phyloP scores from a whole-genome alignment of 352 stramenopile genomes.

The Phytophthora europaea region DNA sequence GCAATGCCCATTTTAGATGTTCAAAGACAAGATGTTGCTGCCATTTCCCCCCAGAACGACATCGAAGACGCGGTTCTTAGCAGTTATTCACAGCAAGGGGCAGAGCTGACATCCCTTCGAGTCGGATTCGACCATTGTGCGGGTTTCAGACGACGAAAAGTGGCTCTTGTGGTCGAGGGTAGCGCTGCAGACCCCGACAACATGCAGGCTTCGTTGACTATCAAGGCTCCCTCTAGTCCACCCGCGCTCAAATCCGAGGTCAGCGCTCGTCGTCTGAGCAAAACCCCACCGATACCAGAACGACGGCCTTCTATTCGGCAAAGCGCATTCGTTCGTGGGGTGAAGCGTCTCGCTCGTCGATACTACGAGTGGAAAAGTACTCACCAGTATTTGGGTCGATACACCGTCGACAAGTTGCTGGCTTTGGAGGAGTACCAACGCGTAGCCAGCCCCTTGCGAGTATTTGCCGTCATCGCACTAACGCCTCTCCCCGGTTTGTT shows the following conservation, averaged over 20 bases:
- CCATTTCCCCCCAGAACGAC: neutral
- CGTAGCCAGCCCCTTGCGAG: slow-evolving; percentile 7
- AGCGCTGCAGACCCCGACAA: neutral
- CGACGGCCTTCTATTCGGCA: slow-evolving; percentile 10
- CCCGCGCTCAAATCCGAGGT: neutral
- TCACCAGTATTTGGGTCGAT: slow-evolving; percentile 33
- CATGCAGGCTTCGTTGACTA: neutral
- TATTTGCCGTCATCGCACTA: slow-evolving; percentile 25
- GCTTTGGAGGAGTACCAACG: slow-evolving; percentile 32
- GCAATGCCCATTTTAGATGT: neutral
- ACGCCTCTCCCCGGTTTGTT: slow-evolving; percentile 23
- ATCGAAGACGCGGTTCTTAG: neutral
- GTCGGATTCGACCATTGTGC: slow-evolving; percentile 3
- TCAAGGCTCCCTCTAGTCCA: neutral
- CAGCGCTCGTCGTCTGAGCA: slow-evolving; percentile 3
- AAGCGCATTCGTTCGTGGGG: neutral
- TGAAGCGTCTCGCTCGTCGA: slow-evolving; percentile 2
- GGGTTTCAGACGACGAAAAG: neutral
- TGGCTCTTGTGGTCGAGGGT: neutral
- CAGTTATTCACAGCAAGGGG: neutral
- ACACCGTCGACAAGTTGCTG: slow-evolving; percentile 36
- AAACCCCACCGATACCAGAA: neutral
- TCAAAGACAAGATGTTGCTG: neutral
- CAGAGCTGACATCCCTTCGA: neutral
- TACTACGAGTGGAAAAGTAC: slow-evolving; percentile 24